Percentiles rank a stretch among this genome's conserved stretches.
phyloP scores from a whole-genome alignment of 768 basidiomycete species.

The Filobasidium wieringae region DNA sequence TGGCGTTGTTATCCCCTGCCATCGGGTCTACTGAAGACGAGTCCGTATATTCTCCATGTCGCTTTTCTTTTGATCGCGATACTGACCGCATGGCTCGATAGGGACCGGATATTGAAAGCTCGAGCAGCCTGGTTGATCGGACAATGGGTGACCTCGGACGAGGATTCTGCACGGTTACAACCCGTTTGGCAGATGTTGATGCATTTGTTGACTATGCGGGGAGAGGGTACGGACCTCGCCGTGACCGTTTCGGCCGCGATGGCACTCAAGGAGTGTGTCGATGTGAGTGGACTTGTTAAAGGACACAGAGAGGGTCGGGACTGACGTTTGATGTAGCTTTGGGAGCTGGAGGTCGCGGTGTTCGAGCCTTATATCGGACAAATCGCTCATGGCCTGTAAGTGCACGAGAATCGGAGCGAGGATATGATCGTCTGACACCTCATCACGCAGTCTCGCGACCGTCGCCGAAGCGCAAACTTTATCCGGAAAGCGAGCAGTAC shows the following conservation, averaged over 20 bases:
- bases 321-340: conserved; percentile 17
- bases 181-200: conserved; percentile 69
- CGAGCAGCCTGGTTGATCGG: conserved; percentile 90
- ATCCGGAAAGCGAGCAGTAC: conserved; percentile 31
- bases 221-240: conserved; percentile 63
- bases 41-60: background rate
- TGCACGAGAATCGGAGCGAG: background rate
- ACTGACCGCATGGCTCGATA: conserved; percentile 31
- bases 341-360: conserved; percentile 33
- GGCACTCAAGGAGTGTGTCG: conserved; percentile 67
- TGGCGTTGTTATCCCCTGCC: conserved; percentile 5
- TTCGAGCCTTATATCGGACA: conserved; percentile 30
- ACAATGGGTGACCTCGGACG: conserved; percentile 58
- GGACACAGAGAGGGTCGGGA: too few relatives aligned
- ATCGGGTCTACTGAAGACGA: conserved; percentile 3
- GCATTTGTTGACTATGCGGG: conserved; percentile 57
- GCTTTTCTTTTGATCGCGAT: background rate
- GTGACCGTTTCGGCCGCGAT: conserved; percentile 75
- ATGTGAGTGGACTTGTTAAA: conserved; percentile 50
- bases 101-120: conserved; percentile 85
- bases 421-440: background rate
- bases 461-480: conserved; percentile 29
- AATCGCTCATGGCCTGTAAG: conserved; percentile 30
- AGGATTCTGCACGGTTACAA: conserved; percentile 49
- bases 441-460: conserved; percentile 21